Evolutionary conservation across 208 protist species (phyloP).

Genomic region (Porcisia hertigi): DNA sequence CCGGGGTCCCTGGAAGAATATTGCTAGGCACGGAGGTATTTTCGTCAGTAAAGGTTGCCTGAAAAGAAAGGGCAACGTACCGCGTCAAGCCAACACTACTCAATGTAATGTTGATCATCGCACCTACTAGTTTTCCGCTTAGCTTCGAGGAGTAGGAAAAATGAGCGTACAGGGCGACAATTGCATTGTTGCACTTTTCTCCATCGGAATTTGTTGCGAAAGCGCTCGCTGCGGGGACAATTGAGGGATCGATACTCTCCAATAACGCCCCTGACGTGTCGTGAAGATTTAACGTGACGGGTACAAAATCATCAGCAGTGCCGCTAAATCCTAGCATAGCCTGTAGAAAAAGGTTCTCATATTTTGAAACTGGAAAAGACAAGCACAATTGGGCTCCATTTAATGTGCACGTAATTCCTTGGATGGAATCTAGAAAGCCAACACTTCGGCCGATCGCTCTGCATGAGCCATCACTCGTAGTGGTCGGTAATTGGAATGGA

Average conservation of each 20-base stretch:
- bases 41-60: slow-evolving; percentile 37
- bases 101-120: slow-evolving; percentile 30
- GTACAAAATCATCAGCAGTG: slow-evolving; percentile 15
- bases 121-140: slow-evolving; percentile 27
- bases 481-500: slow-evolving; percentile 41
- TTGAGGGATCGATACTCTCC: slow-evolving; percentile 31
- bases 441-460: slow-evolving; percentile 29
- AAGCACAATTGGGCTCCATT: slow-evolving; percentile 48
- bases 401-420: slow-evolving; percentile 49
- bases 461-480: slow-evolving; percentile 48
- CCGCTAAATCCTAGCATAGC: slow-evolving; percentile 13
- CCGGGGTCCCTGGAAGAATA: slow-evolving; percentile 60
- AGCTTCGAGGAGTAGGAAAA: slow-evolving; percentile 44
- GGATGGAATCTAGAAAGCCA: slow-evolving; percentile 57
- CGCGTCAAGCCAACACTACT: slow-evolving; percentile 18
- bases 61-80: slow-evolving; percentile 48
- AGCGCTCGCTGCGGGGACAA: slow-evolving; percentile 3
- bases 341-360: slow-evolving; percentile 57
- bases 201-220: slow-evolving; percentile 39
- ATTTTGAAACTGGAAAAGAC: slow-evolving; percentile 39
- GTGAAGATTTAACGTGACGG: slow-evolving; percentile 42
- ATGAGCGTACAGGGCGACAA: slow-evolving; percentile 30
- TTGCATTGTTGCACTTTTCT: slow-evolving; percentile 52
- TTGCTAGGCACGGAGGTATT: slow-evolving; percentile 33
- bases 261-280: slow-evolving; percentile 32